phyloP scores from a whole-genome alignment of 352 stramenopile species.

The Phytophthora agathidicida region DNA sequence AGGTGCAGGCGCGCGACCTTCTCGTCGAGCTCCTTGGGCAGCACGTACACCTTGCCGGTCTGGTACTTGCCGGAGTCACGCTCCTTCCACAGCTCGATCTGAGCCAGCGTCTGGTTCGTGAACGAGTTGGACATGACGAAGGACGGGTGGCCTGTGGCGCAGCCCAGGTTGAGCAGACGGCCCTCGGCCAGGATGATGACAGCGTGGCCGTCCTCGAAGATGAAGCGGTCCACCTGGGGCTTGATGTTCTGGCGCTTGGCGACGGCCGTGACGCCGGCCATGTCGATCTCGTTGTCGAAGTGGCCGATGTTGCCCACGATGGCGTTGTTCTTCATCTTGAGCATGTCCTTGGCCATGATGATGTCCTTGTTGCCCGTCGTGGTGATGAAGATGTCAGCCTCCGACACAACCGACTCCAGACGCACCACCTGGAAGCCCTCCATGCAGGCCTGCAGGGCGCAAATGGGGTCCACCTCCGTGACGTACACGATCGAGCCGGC shows the following conservation, averaged over 20 bases:
- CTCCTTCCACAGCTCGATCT: constrained; percentile 99
- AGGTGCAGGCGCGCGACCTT: constrained; percentile 98
- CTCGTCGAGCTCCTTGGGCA: constrained; percentile 98
- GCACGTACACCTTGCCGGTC: constrained; percentile 97
- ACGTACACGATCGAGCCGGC: constrained; percentile 97
- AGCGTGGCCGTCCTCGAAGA: constrained; percentile 96
- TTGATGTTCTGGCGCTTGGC: constrained; percentile 98
- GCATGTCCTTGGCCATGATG: constrained; percentile 96
- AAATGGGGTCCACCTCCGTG: constrained; percentile 99
- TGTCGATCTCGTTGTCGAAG: constrained; percentile 99
- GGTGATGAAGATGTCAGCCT: constrained; percentile 98
- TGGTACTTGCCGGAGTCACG: constrained; percentile 95
- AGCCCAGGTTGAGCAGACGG: constrained; percentile 98
- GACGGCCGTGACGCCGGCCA: constrained; percentile 90
- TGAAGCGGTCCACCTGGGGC: constrained; percentile 98
- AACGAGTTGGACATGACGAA: constrained; percentile 99
- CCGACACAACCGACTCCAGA: constrained; percentile 90
- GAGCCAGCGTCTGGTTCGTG: constrained; percentile 99
- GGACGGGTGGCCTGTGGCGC: constrained; percentile 98
- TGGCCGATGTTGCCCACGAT: constrained; percentile 99
- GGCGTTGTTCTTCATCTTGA: constrained; percentile 99
- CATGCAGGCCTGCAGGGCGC: constrained; percentile 98
- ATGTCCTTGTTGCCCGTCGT: constrained; percentile 99
- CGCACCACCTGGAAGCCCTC: constrained; percentile 97
- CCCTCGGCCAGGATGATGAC: constrained; percentile 98